Evolutionary conservation across 495 filamentous ascomycete species (phyloP), one percentile per base, ranked within the genome.

Genomic region (Aspergillus incahuasiensis): DNA sequence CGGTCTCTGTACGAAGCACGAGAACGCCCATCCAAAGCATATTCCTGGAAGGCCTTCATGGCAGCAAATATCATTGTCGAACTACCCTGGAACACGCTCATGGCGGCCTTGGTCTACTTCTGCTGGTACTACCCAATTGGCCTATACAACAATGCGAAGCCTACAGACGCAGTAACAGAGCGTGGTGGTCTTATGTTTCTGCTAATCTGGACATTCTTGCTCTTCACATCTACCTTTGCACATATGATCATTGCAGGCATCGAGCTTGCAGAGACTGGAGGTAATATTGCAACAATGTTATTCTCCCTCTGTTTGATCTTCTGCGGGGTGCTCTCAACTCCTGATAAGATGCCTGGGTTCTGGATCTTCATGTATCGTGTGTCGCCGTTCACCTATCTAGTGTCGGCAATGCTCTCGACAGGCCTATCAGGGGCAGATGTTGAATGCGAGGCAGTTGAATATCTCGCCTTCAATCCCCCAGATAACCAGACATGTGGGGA

Each of bases 21-120:
- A 18, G 90, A 95, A 63, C 76, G 81, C 3, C 83, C 82, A 15
- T 82, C 79, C 20, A 90, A 87, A 62, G 79, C 83, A 16, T 95
- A 95, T 70, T 83, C 80, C 18, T 92, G 89, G 89, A 66, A 79
- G 34, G 83, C 82, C 1, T 92, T 92, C 69, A 77, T 88, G 56
- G 74, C 83, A 8, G 80, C 82, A 30, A 82, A 85, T 45, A 86
- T 92, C 61, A 20, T 88, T 13, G 82, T 86, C 55, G 90, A 92
- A 63, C 79, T 92, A 1, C 88, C 88, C 0, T 92, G 86, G 72
- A 82, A 84, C 43, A 74, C 86, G 24, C 63, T 90, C 18, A 80
- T 85, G 38, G 81, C 81, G 12, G 76, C 85, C 30, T 43, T 87
- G 25, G 79, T 82, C 61, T 89, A 74, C 58, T 75, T 84, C 12